Base-by-base conservation (phyloP, 2,329 filamentous ascomycete species). In the Talaromyces sp. region DNA sequence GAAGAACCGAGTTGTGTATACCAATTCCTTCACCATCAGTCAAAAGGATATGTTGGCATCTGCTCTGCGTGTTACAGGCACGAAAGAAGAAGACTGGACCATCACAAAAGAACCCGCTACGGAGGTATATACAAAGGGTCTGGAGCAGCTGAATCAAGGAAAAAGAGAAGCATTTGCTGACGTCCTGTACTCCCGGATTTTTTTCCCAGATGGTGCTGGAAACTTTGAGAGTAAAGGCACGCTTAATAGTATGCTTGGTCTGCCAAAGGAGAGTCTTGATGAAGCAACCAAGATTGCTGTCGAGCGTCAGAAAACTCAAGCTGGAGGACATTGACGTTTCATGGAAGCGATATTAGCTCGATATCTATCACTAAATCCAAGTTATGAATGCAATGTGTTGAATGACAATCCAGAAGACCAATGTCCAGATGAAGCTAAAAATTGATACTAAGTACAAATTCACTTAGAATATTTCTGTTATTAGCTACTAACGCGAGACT, bases 21-120 rank as follows among this genome's bases (percentile, higher is more conserved):
- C 86, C 15, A 76, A 74, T 8, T 84, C 81, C 60, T 89, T 87
- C 72, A 68, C 73, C 7, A 64, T 85, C 86, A 89, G 69, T 59
- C 87, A 89, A 40, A 77, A 78, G 11, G 85, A 89, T 7, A 88
- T 89, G 75, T 77, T 89, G 53, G 79, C 80, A 41, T 80, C 79
- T n/a, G 70, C 86, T 11, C 77, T 85, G 64, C 79, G 81, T 0
- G 84, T 85, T 2, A 80, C 81, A 0, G 79, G 79, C 0, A 83
- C 80, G 0, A 80, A 73, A 1, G 81, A 85, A 37, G 71, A 69
- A 0, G 85, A 88, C 64, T 89, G 86, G 86, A 77, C 67, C 2
- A 77, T 89, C 57, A 74, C 66, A 1, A 70, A 78, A 5, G 79
- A 85, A 69, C 63, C 68, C 0, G 70, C 74, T 1, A 62, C 73